These are phyloP conservation scores for Mrakia blollopis DNA, from an alignment of 768 basidiomycete genomes.

Conservation along the genomic window DNA sequence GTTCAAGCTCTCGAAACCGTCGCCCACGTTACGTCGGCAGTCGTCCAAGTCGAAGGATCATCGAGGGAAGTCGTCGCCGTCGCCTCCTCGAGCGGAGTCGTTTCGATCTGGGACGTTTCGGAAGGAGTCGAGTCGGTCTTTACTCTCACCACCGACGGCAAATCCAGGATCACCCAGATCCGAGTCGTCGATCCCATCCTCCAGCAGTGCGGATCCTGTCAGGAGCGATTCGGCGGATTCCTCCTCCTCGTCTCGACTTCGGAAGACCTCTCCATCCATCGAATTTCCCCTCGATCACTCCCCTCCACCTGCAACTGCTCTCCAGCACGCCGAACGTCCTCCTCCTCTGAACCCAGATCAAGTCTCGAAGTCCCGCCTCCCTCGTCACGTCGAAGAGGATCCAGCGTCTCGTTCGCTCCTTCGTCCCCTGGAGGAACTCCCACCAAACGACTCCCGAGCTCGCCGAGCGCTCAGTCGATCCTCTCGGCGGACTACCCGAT, in stretches of 20 bases:
- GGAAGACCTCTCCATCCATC: slow-evolving; percentile 61
- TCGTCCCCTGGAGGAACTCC: slow-evolving; percentile 51
- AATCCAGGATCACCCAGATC: slow-evolving; percentile 59
- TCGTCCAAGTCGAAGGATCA: neutral
- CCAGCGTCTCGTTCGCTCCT: slow-evolving; percentile 37
- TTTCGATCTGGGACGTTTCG: slow-evolving; percentile 36
- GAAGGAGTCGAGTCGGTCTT: slow-evolving; percentile 45
- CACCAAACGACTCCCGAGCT: slow-evolving; percentile 51
- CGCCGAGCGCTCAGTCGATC: slow-evolving; percentile 43
- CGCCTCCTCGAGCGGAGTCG: slow-evolving; percentile 23
- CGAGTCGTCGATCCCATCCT: slow-evolving; percentile 55
- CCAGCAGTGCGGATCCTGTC: slow-evolving; percentile 66
- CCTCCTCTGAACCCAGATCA: neutral
- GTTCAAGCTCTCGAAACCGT: neutral
- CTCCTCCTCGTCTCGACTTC: slow-evolving; percentile 63
- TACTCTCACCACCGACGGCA: slow-evolving; percentile 53
- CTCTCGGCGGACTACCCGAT: slow-evolving; percentile 65
- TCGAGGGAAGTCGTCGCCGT: slow-evolving; percentile 41
- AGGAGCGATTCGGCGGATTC: slow-evolving; percentile 65
- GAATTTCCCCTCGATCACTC: slow-evolving; percentile 41
- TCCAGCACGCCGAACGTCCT: neutral
- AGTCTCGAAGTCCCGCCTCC: slow-evolving; percentile 10
- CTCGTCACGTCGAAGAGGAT: neutral
- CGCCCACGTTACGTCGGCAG: neutral
- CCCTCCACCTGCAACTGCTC: neutral